Evolutionary conservation across 116 monocot species (phyloP).

Genomic region (Dioscorea cayenensis): DNA sequence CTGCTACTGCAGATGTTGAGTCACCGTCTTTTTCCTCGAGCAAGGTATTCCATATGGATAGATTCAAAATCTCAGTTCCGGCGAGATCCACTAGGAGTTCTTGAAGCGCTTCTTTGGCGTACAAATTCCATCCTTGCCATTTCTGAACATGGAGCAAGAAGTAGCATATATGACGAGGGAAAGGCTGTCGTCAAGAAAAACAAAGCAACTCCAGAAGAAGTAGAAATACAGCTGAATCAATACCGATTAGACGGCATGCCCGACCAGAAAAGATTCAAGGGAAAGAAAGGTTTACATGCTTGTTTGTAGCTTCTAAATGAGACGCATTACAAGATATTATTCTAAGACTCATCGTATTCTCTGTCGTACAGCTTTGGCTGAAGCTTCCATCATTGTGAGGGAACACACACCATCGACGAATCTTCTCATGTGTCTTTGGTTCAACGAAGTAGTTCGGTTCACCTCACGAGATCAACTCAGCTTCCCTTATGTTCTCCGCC

Average conservation of each 20-base stretch:
- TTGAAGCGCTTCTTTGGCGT: conserved; percentile 95
- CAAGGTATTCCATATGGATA: conserved; percentile 93
- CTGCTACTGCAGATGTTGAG: conserved; percentile 63
- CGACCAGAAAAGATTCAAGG: conserved; percentile 59
- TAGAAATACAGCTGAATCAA: conserved; percentile 65
- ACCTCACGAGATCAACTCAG: conserved; percentile 97
- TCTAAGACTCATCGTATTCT: background rate
- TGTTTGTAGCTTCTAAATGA: too few species aligned
- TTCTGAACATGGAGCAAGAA: conserved; percentile 96
- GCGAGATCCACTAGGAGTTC: conserved; percentile 87
- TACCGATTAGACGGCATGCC: conserved; percentile 73
- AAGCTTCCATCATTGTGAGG: conserved; percentile 88
- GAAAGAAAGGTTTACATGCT: conserved; percentile 74
- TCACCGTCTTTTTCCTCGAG: conserved; percentile 88
- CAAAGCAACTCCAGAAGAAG: conserved; percentile 92
- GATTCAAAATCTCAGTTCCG: conserved; percentile 96
- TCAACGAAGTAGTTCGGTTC: conserved; percentile 94
- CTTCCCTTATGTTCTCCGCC: conserved; percentile 76
- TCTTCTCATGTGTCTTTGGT: conserved; percentile 83
- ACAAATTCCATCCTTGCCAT: conserved; percentile 79
- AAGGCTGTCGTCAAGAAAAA: conserved; percentile 86
- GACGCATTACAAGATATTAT: too few species aligned
- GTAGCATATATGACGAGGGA: conserved; percentile 81
- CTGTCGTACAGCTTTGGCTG: conserved; percentile 65
- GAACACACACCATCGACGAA: conserved; percentile 68